Percentiles rank a stretch among this genome's conserved stretches.
These are phyloP conservation scores for Lunasporangiospora selenospora DNA, from an alignment of 192 early-diverging fungal species.

Conservation along the genomic window DNA sequence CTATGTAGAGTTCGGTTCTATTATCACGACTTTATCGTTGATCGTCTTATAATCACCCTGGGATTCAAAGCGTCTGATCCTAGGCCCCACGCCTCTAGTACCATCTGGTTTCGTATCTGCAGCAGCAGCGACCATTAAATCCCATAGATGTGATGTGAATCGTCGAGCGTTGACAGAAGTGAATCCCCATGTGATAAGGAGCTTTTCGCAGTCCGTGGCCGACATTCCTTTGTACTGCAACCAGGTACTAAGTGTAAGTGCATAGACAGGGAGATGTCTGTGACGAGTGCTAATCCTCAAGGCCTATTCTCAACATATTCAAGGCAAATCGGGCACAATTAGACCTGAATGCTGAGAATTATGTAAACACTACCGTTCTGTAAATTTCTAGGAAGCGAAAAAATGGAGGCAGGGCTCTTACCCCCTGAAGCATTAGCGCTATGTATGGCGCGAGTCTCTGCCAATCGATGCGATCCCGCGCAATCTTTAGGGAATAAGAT, in stretches of 20 bases:
- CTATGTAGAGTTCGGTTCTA: too few relatives aligned
- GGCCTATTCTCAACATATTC: too few relatives aligned
- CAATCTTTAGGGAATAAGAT: conserved; percentile 22
- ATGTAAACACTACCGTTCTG: too few relatives aligned
- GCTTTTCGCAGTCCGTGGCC: conserved; percentile 16
- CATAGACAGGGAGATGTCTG: conserved; percentile 12
- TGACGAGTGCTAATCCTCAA: conserved; percentile 28
- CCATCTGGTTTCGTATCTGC: too few relatives aligned
- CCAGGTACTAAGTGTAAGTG: conserved; percentile 14
- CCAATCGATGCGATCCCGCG: conserved; percentile 29
- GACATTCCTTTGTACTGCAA: conserved; percentile 19
- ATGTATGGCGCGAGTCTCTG: conserved; percentile 18
- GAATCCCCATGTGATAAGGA: conserved; percentile 31
- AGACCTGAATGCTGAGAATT: too few relatives aligned
- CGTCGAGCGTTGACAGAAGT: conserved; percentile 23
- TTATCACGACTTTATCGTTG: too few relatives aligned
- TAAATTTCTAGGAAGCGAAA: too few relatives aligned
- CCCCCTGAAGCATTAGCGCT: conserved; percentile 38
- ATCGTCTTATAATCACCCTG: too few relatives aligned
- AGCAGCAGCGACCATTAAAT: conserved; percentile 22
- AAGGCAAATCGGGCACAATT: too few relatives aligned
- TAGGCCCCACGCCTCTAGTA: too few relatives aligned
- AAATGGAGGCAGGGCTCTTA: too few relatives aligned
- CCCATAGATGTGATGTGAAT: conserved; percentile 33
- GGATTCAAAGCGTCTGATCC: too few relatives aligned